Percentiles rank a stretch among this genome's conserved stretches.
phyloP scores from a whole-genome alignment of 2,329 filamentous ascomycete genomes.

The Phialophora tarda region DNA sequence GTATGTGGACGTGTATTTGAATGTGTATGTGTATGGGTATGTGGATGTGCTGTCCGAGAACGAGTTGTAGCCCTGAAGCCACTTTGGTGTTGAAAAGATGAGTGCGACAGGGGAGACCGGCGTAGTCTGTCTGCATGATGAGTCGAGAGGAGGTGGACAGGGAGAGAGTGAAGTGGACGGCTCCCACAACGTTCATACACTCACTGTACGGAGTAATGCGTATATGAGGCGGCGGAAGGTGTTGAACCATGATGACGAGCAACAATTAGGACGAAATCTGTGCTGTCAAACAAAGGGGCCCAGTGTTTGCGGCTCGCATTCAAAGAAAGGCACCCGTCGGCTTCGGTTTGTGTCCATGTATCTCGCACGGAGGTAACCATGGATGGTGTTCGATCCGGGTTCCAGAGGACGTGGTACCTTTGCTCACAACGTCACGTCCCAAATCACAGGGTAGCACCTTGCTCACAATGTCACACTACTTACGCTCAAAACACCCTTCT shows the following conservation, averaged over 20 bases:
- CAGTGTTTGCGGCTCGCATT: neutral
- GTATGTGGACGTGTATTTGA: neutral
- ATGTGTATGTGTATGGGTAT: no score
- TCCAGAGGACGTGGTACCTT: neutral
- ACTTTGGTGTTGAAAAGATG: neutral
- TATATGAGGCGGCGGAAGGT: neutral
- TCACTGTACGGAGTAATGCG: neutral
- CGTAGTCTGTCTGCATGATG: neutral
- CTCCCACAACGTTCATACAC: neutral
- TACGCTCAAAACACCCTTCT: conserved; percentile 60
- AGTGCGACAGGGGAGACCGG: no score
- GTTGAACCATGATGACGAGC: neutral
- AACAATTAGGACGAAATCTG: neutral
- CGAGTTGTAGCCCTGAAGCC: neutral
- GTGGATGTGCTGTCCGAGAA: neutral
- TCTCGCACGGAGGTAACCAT: neutral
- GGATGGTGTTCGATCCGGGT: neutral
- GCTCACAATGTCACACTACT: conserved; percentile 56
- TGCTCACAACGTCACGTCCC: neutral
- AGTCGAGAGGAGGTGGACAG: neutral
- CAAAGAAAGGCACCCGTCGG: no score
- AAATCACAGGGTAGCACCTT: neutral
- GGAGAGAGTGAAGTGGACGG: neutral
- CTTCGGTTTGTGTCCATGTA: no score
- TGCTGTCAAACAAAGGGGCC: neutral